phyloP scores from a whole-genome alignment of 2,329 filamentous ascomycete genomes.

The Monascus ruber region DNA sequence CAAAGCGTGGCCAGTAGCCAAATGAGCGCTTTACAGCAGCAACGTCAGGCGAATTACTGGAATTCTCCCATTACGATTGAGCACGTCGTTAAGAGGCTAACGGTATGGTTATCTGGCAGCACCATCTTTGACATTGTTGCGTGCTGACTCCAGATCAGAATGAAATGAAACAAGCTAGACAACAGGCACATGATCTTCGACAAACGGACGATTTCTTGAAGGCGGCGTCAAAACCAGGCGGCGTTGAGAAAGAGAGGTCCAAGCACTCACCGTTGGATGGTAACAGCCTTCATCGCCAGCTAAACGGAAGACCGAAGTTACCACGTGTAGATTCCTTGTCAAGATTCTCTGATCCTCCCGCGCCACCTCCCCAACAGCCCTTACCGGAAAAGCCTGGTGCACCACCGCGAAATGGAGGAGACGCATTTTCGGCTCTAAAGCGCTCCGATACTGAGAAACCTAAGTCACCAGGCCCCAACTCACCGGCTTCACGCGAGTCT shows the following conservation, averaged over 20 bases:
- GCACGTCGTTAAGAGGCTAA: conserved; percentile 79
- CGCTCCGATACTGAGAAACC: conserved; percentile 65
- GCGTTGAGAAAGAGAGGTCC: conserved; percentile 38
- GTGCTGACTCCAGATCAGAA: conserved; percentile 42
- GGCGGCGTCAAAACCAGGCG: conserved; percentile 61
- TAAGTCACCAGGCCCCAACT: conserved; percentile 37
- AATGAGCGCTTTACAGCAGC: conserved; percentile 52
- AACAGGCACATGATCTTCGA: conserved; percentile 75
- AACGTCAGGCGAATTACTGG: conserved; percentile 70
- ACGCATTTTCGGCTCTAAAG: conserved; percentile 49
- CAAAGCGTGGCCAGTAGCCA: conserved; percentile 46
- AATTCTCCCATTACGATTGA: conserved; percentile 84
- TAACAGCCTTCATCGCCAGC: conserved; percentile 29
- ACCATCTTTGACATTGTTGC: conserved; percentile 10
- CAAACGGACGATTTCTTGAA: conserved; percentile 74
- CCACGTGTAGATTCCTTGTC: conserved; percentile 63
- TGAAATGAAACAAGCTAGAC: conserved; percentile 80
- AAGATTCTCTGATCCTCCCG: conserved; percentile 84
- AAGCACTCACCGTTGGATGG: conserved; percentile 37
- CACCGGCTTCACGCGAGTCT: conserved; percentile 42
- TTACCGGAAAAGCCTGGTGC: conserved; percentile 85
- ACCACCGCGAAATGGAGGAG: too few relatives aligned
- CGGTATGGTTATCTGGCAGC: conserved; percentile 40
- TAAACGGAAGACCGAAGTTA: conserved; percentile 36
- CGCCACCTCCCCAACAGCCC: conserved; percentile 84